phyloP scores from a whole-genome alignment of 345 rosid species.

The Iberis pinnata region DNA sequence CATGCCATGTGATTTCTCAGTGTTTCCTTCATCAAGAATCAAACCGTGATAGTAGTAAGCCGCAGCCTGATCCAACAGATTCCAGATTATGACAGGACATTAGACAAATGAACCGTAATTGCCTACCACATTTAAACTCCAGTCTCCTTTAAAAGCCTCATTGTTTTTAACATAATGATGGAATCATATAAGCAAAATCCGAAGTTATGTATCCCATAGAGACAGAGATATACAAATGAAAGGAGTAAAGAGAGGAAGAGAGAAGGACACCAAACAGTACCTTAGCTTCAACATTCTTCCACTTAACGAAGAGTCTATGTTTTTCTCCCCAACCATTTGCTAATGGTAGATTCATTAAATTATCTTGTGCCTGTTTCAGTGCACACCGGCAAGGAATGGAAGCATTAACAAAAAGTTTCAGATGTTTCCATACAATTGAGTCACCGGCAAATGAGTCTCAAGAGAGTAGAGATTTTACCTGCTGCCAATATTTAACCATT shows the following conservation, averaged over 20 bases:
- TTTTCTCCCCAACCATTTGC: constrained; percentile 97
- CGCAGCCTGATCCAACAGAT: constrained; percentile 62
- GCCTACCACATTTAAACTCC: not conserved
- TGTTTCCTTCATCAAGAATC: constrained; percentile 94
- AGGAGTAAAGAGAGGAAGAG: constrained; percentile 5
- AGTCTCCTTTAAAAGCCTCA: not conserved
- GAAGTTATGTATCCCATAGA: not conserved
- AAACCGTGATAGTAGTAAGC: constrained; percentile 98
- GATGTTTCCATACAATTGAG: constrained; percentile 2
- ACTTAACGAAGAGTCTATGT: constrained; percentile 75
- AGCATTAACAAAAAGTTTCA: constrained; percentile 12
- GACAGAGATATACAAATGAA: not conserved
- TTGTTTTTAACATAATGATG: not conserved
- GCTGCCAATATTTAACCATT: constrained; percentile 99
- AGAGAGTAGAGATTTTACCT: constrained; percentile 39
- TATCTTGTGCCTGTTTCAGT: constrained; percentile 83
- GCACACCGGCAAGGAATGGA: constrained; percentile 20
- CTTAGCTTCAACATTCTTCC: constrained; percentile 92
- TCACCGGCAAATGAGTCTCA: not conserved
- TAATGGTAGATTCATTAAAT: constrained; percentile 76
- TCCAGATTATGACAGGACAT: constrained; percentile 9
- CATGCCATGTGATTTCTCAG: constrained; percentile 94
- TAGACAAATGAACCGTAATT: constrained; percentile 18
- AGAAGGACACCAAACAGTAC: constrained; percentile 30
- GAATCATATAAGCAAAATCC: constrained; percentile 1